Base-by-base conservation (phyloP, 306 rosid genomes). In the Trichosanthes truncata region DNA sequence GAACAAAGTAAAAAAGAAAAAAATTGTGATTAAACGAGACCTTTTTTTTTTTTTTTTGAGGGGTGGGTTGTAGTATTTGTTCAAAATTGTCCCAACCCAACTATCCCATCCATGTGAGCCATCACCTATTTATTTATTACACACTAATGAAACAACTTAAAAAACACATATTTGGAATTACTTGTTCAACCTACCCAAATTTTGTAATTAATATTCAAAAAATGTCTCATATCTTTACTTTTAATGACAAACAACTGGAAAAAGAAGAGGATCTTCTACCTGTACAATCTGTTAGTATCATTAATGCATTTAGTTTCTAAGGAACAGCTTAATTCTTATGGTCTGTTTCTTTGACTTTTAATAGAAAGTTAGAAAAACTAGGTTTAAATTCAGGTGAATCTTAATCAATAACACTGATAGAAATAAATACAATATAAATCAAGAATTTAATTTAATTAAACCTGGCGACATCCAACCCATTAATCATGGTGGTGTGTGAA, bases 391-490 rank as follows among this genome's bases (percentile, higher is more conserved):
- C 52, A 18, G 33, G 52, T 9, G 29, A 38, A 40, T 65, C 33
- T n/a, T 9, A 38, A 17, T 38, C 52, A 68, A 20, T 40, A 9
- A 9, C 26, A 67, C 5, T 36, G 2, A 36, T 66, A 11, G 6
- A 62, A 80, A 74, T 72, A 75, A 26, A 49, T 33, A 20, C 26
- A 17, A 74, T 51, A 74, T 4, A 29, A 74, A 74, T 6, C 26
- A 45, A 26, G n/a, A 72, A 9, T 35, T 29, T 33, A 4, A n/a
- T 21, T 9, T 35, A 46, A 73, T 11, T 20, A 79, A 80, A 94
- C 94, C 97, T 92, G 97, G 57, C 97, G 79, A 94, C 98, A 79
- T 94, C 97, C 83, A 92, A 80, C 71, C 98, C 97, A 79, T 94
- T 93, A 59, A 92, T 94, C 98, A 94, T 92, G 36, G 97, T 92